phyloP scores from a whole-genome alignment of 2,329 filamentous ascomycete species.

The Colletotrichum sp. region DNA sequence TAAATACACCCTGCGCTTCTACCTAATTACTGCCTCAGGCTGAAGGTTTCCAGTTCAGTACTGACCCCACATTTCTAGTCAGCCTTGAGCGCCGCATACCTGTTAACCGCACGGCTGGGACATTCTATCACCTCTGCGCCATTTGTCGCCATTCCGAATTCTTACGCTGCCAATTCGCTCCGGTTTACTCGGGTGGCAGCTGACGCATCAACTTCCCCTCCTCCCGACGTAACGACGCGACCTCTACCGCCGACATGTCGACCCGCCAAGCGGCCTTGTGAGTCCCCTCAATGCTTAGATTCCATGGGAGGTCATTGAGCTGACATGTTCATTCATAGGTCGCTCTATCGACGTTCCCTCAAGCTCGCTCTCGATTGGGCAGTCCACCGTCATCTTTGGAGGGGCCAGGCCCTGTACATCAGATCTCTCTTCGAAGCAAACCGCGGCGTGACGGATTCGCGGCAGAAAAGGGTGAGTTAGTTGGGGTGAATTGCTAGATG shows the following conservation, averaged over 20 bases:
- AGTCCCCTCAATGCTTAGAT: slow-evolving; percentile 30
- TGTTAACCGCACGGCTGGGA: too few relatives aligned
- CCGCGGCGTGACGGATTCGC: slow-evolving; percentile 80
- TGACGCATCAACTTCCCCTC: neutral
- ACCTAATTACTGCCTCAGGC: neutral
- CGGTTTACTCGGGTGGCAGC: neutral
- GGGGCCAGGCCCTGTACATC: slow-evolving; percentile 95
- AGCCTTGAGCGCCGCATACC: neutral
- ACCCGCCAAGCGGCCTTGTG: slow-evolving; percentile 57
- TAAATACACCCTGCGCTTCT: too few relatives aligned
- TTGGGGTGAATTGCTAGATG: neutral
- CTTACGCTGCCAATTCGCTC: neutral
- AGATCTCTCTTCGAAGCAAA: slow-evolving; percentile 95
- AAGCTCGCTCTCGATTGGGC: slow-evolving; percentile 96
- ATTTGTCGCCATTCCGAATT: neutral
- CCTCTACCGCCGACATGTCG: slow-evolving; percentile 38
- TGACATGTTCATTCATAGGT: slow-evolving; percentile 45
- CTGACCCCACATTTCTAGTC: neutral
- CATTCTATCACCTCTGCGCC: neutral
- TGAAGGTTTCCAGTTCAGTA: neutral
- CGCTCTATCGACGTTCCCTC: slow-evolving; percentile 88
- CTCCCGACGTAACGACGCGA: neutral
- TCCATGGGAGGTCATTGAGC: neutral
- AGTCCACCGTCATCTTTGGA: slow-evolving; percentile 91
- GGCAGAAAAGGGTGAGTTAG: slow-evolving; percentile 78